Evolutionary conservation across 176 grass and related monocot genomes (phyloP).

Genomic region (Themeda triandra): DNA sequence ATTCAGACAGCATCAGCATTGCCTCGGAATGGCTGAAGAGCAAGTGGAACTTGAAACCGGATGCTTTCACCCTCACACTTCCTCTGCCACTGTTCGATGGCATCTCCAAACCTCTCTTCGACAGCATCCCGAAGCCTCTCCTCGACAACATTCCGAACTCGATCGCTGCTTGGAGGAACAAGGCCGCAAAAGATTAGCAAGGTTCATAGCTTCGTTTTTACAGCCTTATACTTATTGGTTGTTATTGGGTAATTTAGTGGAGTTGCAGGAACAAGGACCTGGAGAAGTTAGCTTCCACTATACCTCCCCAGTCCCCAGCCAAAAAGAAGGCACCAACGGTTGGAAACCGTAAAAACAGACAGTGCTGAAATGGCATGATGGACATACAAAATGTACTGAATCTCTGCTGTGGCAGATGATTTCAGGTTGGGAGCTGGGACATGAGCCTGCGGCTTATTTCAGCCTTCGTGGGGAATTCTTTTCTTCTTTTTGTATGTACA

Average conservation of each 20-base stretch:
- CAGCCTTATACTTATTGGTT: not conserved
- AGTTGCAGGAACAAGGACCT: not conserved
- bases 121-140: slow-evolving; percentile 59
- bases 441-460: not conserved
- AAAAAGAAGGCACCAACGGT: not conserved
- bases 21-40: slow-evolving; percentile 50
- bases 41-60: slow-evolving; percentile 70
- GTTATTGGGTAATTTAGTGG: not conserved
- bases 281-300: slow-evolving; percentile 12
- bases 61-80: slow-evolving; percentile 48
- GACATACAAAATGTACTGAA: slow-evolving; percentile 33
- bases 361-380: slow-evolving; percentile 1
- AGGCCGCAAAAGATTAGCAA: slow-evolving; percentile 70
- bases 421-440: not conserved
- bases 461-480: slow-evolving; percentile 10
- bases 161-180: slow-evolving; percentile 64
- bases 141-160: slow-evolving; percentile 61
- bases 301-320: slow-evolving; percentile 10
- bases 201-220: not conserved
- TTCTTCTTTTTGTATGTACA: not conserved
- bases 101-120: slow-evolving; percentile 61
- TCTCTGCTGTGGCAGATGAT: slow-evolving; percentile 13
- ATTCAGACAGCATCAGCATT: slow-evolving; percentile 48
- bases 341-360: not conserved
- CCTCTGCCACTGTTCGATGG: slow-evolving; percentile 46